phyloP scores from a whole-genome alignment of 1,284 basidiomycete species.

The Lignosus rhinocerotis region DNA sequence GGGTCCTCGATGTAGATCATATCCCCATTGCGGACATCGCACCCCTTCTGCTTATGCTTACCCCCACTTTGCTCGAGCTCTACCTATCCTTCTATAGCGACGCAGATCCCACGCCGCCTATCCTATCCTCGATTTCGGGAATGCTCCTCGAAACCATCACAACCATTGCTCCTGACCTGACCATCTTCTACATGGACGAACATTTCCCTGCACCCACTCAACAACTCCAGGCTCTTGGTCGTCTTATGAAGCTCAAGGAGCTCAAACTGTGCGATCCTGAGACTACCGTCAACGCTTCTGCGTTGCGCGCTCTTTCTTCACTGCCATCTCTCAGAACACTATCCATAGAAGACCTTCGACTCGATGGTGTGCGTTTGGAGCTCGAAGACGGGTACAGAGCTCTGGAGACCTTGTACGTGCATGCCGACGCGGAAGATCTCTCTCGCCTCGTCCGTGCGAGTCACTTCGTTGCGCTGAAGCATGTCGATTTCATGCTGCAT shows the following conservation, averaged over 20 bases:
- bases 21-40: not conserved
- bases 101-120: not conserved
- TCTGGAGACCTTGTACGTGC: not conserved
- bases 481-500: not conserved
- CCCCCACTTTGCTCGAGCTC: not conserved
- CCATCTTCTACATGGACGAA: slow-evolving; percentile 2
- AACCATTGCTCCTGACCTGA: not conserved
- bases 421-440: not conserved
- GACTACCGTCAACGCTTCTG: not conserved
- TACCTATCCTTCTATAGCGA: not conserved
- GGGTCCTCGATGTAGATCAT: not conserved
- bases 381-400: not conserved
- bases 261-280: slow-evolving; percentile 2
- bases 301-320: not conserved
- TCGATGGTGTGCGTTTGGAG: not conserved
- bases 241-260: not conserved
- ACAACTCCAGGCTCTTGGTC: not conserved
- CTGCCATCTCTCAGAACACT: not conserved
- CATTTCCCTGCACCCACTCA: not conserved
- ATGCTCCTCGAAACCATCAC: not conserved
- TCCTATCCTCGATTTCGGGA: not conserved
- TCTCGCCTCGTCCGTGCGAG: not conserved
- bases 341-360: slow-evolving; percentile 1
- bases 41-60: not conserved
- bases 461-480: not conserved